A percentile compares a stretch with the other conserved stretches of the same genome.
Evolutionary conservation across 2,329 filamentous ascomycete species (phyloP).

Genomic region (Colletotrichum truncatum): DNA sequence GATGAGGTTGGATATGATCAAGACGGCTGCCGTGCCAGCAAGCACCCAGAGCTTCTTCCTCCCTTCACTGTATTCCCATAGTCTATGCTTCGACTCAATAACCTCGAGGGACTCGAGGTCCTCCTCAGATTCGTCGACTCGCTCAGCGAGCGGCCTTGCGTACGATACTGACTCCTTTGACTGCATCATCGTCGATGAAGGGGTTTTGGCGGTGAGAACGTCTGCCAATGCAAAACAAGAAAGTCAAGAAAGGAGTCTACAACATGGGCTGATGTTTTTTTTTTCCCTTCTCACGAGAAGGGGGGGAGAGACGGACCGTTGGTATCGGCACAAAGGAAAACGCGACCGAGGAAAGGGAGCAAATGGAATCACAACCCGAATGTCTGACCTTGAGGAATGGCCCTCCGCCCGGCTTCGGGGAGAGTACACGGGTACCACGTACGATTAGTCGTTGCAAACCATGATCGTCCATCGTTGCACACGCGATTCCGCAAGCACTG

Average conservation of each 20-base stretch:
- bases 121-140: conserved; percentile 31
- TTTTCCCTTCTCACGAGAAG: not conserved
- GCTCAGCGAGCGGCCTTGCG: conserved; percentile 25
- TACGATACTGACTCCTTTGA: conserved; percentile 13
- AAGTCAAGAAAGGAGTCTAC: not conserved
- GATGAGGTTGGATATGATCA: conserved; percentile 29
- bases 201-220: not conserved
- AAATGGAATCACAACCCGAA: not conserved
- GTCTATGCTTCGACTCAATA: not conserved
- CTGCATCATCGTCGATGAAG: conserved; percentile 29
- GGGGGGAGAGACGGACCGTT: not conserved
- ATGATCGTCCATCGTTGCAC: not conserved
- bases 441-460: conserved; percentile 1
- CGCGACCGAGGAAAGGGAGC: conserved; percentile 14
- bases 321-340: not conserved
- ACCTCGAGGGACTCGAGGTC: conserved; percentile 32
- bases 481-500: conserved; percentile 14
- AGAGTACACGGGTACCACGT: not conserved
- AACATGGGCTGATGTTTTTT: not conserved
- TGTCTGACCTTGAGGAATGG: conserved; percentile 24
- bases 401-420: not conserved
- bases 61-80: not conserved
- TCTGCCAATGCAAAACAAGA: not conserved
- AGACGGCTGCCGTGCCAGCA: conserved; percentile 1
- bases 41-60: conserved; percentile 1